Evolutionary conservation across 257 asterid genomes (phyloP).

Genomic region (Capsicum pubescens): DNA sequence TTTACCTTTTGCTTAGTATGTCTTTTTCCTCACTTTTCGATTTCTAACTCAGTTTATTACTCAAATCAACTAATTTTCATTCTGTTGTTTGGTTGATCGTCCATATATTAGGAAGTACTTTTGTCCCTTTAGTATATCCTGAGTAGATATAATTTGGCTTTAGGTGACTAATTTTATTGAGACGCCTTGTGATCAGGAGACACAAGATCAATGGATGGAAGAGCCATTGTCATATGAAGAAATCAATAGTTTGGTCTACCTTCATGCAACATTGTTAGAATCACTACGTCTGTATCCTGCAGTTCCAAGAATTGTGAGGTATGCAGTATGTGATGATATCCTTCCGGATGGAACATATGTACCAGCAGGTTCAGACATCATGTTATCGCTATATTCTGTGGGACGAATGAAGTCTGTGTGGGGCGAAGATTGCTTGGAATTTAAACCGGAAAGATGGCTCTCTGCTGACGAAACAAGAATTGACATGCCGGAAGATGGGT

Average conservation of each 20-base stretch:
- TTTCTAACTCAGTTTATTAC: too few relatives aligned
- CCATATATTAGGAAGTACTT: too few relatives aligned
- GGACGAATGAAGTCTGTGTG: neutral
- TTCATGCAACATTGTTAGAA: constrained; percentile 24
- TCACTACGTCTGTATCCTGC: constrained; percentile 30
- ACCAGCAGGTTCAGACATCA: constrained; percentile 15
- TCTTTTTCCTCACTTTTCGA: too few relatives aligned
- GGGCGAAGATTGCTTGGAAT: constrained; percentile 32
- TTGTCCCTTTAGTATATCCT: too few relatives aligned
- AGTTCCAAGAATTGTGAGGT: neutral
- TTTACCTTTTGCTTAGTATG: too few relatives aligned
- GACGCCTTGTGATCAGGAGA: neutral
- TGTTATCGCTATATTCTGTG: constrained; percentile 13
- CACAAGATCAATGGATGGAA: constrained; percentile 16
- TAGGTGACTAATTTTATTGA: neutral
- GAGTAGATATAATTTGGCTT: neutral
- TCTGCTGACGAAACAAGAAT: neutral
- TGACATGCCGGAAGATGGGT: constrained; percentile 12
- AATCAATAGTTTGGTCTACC: constrained; percentile 15
- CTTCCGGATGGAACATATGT: constrained; percentile 17
- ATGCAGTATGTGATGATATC: neutral
- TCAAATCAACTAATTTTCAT: too few relatives aligned
- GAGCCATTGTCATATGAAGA: constrained; percentile 26
- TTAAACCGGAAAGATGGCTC: constrained; percentile 26
- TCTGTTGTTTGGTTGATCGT: too few relatives aligned